Conservation (phyloP, 2,329 filamentous ascomycete species). For the Rhinocladiella mackenziei region DNA sequence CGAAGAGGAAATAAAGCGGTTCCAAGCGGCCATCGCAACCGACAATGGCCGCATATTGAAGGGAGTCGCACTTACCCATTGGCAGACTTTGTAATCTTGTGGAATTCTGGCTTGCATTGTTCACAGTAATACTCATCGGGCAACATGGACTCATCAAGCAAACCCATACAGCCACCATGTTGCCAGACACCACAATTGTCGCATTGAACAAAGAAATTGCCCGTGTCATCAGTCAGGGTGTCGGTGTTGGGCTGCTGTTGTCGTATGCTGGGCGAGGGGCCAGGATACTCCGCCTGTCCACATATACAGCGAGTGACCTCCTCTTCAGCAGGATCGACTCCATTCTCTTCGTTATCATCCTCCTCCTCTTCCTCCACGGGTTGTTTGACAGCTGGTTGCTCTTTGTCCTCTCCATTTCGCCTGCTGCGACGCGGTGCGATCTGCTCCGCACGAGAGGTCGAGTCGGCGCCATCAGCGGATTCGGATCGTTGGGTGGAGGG, state of each 20-base stretch:
- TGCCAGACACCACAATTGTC: constrained; percentile 97
- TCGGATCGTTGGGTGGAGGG: constrained; percentile 60
- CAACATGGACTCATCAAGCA: constrained; percentile 87
- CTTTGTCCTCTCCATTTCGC: constrained; percentile 60
- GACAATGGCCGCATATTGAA: not conserved
- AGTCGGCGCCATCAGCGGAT: constrained; percentile 53
- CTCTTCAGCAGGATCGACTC: constrained; percentile 71
- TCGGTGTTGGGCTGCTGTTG: constrained; percentile 18
- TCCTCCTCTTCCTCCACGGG: too few species aligned
- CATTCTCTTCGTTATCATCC: constrained; percentile 57
- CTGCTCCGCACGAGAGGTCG: constrained; percentile 39
- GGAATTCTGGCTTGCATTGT: constrained; percentile 84
- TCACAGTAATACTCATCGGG: constrained; percentile 99
- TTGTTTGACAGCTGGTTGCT: constrained; percentile 30
- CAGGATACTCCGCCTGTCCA: constrained; percentile 90
- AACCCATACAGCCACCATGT: constrained; percentile 94
- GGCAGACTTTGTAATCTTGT: constrained; percentile 72
- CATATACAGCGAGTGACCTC: constrained; percentile 95
- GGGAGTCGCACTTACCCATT: constrained; percentile 71
- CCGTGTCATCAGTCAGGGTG: constrained; percentile 65
- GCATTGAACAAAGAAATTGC: constrained; percentile 96
- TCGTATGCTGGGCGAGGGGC: constrained; percentile 42
- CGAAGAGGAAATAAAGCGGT: too few species aligned
- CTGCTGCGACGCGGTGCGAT: constrained; percentile 68
- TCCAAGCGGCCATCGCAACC: too few species aligned